phyloP scores from a whole-genome alignment of 2,329 filamentous ascomycete genomes.

The Aspergillus ustus region DNA sequence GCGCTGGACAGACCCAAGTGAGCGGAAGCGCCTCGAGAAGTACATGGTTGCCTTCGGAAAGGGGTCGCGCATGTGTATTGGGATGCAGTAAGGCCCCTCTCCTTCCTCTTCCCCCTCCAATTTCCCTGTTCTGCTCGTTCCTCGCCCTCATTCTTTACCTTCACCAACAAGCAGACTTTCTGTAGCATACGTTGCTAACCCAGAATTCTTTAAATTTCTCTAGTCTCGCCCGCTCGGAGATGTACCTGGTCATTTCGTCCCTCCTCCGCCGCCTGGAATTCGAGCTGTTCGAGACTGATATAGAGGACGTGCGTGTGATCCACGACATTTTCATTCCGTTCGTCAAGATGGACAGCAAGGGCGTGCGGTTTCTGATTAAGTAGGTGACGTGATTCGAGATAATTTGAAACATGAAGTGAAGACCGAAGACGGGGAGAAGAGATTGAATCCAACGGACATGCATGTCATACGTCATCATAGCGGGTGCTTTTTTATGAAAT shows the following conservation, averaged over 20 bases:
- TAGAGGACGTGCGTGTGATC: conserved; percentile 11
- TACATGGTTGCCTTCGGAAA: conserved; percentile 46
- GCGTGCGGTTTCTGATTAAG: conserved; percentile 10
- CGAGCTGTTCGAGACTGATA: conserved; percentile 13
- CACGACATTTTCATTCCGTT: conserved; percentile 15
- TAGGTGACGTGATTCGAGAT: not conserved
- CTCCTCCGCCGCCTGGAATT: conserved; percentile 3
- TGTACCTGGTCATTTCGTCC: conserved; percentile 9
- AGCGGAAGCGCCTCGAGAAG: conserved; percentile 38
- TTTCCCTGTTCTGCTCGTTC: not conserved
- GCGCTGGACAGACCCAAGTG: conserved; percentile 39
- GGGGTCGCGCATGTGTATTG: conserved; percentile 52
- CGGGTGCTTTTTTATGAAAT: too few relatives aligned
- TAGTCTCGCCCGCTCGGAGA: conserved; percentile 15
- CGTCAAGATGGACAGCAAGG: conserved; percentile 13
- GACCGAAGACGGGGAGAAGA: too few relatives aligned
- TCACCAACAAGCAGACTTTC: too few relatives aligned
- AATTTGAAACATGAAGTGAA: too few relatives aligned
- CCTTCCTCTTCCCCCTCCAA: not conserved
- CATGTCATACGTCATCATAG: too few relatives aligned
- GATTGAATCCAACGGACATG: too few relatives aligned
- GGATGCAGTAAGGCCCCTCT: conserved; percentile 42
- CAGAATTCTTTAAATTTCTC: not conserved
- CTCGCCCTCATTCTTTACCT: too few relatives aligned
- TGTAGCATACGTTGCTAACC: not conserved